Evolutionary conservation across 495 filamentous ascomycete genomes (phyloP).

Genomic region (Hyaloscypha hepaticicola): DNA sequence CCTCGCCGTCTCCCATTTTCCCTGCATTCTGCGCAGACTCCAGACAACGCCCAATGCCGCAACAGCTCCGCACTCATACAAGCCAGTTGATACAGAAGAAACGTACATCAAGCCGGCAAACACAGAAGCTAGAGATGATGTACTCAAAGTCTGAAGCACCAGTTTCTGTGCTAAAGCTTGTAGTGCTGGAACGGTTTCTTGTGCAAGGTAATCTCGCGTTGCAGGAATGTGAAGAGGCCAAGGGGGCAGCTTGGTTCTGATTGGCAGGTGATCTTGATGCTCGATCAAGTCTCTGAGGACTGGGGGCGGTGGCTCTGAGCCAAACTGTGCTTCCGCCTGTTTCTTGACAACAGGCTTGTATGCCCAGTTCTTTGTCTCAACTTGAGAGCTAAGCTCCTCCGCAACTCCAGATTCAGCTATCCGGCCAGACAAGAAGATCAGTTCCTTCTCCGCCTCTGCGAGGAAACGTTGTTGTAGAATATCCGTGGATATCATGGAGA

Average conservation of each 20-base stretch:
- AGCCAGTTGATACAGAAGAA: constrained; percentile 40
- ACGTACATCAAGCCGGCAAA: constrained; percentile 36
- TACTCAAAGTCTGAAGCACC: constrained; percentile 71
- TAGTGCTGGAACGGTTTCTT: constrained; percentile 66
- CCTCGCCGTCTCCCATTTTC: constrained; percentile 70
- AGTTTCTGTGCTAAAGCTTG: constrained; percentile 80
- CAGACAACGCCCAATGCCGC: constrained; percentile 75
- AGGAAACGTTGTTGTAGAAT: constrained; percentile 75
- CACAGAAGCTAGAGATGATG: constrained; percentile 65
- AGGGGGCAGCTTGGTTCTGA: constrained; percentile 10
- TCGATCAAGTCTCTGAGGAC: constrained; percentile 21
- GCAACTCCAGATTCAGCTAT: constrained; percentile 68
- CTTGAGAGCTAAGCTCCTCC: constrained; percentile 1
- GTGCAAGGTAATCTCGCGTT: constrained; percentile 59
- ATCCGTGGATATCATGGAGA: constrained; percentile 74
- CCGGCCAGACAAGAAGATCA: constrained; percentile 79
- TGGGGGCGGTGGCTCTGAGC: constrained; percentile 11
- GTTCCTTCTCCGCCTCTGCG: constrained; percentile 65
- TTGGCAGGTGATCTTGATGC: constrained; percentile 36
- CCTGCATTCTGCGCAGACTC: constrained; percentile 73
- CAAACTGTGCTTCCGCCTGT: background rate
- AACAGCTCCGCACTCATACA: constrained; percentile 80
- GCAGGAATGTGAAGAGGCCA: constrained; percentile 51
- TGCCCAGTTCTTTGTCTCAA: constrained; percentile 19
- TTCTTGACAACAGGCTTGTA: constrained; percentile 18